These are phyloP conservation scores for Funneliformis mosseae DNA, from an alignment of 192 early-diverging fungal genomes.

Conservation along the genomic window DNA sequence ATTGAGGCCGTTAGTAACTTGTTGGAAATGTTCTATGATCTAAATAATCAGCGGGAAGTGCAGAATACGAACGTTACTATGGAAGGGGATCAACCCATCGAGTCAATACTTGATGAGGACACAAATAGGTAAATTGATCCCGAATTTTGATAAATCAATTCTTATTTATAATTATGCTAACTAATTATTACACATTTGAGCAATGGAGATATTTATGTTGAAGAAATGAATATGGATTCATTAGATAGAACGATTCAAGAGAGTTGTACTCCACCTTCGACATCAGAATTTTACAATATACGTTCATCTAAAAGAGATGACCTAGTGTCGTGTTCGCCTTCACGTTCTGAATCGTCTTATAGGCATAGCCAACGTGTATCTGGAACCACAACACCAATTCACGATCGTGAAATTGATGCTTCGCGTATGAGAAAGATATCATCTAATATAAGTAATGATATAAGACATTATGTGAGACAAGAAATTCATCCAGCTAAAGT, in stretches of 20 bases:
- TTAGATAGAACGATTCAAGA: not conserved
- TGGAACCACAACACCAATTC: not conserved
- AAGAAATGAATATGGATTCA: not conserved
- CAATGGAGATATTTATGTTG: not conserved
- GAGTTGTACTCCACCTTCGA: not conserved
- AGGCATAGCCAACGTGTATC: not conserved
- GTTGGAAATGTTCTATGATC: constrained; percentile 29
- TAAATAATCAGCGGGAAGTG: not conserved
- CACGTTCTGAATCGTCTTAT: not conserved
- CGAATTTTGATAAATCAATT: too few relatives aligned
- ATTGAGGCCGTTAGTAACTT: constrained; percentile 22
- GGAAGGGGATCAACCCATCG: not conserved
- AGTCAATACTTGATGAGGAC: not conserved
- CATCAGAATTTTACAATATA: not conserved
- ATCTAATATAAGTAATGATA: not conserved
- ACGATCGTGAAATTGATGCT: not conserved
- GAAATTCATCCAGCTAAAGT: not conserved
- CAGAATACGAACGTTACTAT: not conserved
- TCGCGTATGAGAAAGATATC: not conserved
- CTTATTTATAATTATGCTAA: not conserved
- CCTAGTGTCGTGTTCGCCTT: not conserved
- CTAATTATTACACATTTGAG: not conserved
- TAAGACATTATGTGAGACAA: not conserved
- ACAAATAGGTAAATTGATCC: not conserved
- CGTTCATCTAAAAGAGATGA: not conserved